Percentiles rank a stretch among this genome's conserved stretches.
Evolutionary conservation across 1,284 basidiomycete genomes (phyloP).

Genomic region (Laetiporus sulphureus): DNA sequence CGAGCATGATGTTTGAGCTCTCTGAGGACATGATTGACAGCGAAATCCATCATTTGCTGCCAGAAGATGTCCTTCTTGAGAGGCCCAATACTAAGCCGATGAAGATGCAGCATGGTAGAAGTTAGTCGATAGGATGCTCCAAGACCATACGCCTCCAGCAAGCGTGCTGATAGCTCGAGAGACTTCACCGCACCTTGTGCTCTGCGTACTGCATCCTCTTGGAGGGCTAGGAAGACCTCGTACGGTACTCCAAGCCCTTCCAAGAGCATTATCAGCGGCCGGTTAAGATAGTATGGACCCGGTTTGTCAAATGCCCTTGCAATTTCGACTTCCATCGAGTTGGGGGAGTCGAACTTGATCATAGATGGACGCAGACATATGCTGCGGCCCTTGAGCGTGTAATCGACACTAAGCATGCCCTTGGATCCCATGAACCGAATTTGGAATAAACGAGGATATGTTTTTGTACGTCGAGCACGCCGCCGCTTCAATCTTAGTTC

Average conservation of each 20-base stretch:
- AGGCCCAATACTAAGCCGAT: constrained; percentile 28
- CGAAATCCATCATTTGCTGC: constrained; percentile 41
- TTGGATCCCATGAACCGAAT: constrained; percentile 58
- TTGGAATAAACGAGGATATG: constrained; percentile 46
- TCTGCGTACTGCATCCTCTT: constrained; percentile 44
- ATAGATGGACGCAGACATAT: constrained; percentile 67
- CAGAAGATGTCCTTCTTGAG: constrained; percentile 41
- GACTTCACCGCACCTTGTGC: constrained; percentile 36
- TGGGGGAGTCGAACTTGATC: constrained; percentile 62
- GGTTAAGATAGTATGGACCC: constrained; percentile 52
- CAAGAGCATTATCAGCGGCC: constrained; percentile 66
- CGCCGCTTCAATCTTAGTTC: constrained; percentile 34
- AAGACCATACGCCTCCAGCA: constrained; percentile 40
- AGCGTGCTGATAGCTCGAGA: constrained; percentile 36
- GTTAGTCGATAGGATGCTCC: constrained; percentile 34
- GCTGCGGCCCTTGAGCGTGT: constrained; percentile 40
- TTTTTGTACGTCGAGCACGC: constrained; percentile 27
- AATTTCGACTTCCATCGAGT: constrained; percentile 58
- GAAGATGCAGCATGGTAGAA: constrained; percentile 31
- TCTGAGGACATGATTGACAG: constrained; percentile 55
- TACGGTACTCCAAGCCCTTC: constrained; percentile 47
- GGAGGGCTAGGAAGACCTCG: constrained; percentile 47
- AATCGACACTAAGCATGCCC: constrained; percentile 65
- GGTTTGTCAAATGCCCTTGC: constrained; percentile 58
- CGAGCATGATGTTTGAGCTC: constrained; percentile 62